A percentile compares a stretch with the other conserved stretches of the same genome.
Conservation (phyloP, 164 flowering plant species). For the Aristolochia contorta region DNA sequence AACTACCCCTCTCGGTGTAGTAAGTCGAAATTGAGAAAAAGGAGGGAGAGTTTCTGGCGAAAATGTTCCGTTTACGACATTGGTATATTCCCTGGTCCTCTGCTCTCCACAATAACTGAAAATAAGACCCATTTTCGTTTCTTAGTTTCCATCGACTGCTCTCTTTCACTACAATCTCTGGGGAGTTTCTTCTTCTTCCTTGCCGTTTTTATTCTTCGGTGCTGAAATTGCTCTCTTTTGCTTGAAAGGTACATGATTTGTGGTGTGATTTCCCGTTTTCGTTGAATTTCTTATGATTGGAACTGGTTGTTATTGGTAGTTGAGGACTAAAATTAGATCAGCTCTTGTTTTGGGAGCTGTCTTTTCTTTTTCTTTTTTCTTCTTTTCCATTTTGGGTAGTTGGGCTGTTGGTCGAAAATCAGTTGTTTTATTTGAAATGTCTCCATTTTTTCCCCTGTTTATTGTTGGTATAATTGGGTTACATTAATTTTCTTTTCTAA, state of each 20-base stretch:
- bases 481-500: too few relatives aligned
- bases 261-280: too few relatives aligned
- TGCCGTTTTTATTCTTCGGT: background rate
- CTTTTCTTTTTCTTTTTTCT: too few relatives aligned
- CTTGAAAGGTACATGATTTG: background rate
- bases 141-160: background rate
- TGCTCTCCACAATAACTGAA: conserved; percentile 18
- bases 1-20: background rate
- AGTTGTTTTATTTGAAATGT: too few relatives aligned
- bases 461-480: too few relatives aligned
- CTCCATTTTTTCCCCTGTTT: too few relatives aligned
- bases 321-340: too few relatives aligned
- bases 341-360: too few relatives aligned
- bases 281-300: too few relatives aligned
- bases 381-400: too few relatives aligned
- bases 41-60: background rate
- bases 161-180: background rate
- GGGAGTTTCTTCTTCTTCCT: background rate
- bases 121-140: conserved; percentile 2
- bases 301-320: too few relatives aligned
- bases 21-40: background rate
- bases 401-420: too few relatives aligned
- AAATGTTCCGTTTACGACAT: background rate
- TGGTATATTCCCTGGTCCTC: conserved; percentile 36
- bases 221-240: conserved; percentile 1